Conservation (phyloP, 2,329 filamentous ascomycete species). For the Fusarium sp. region DNA sequence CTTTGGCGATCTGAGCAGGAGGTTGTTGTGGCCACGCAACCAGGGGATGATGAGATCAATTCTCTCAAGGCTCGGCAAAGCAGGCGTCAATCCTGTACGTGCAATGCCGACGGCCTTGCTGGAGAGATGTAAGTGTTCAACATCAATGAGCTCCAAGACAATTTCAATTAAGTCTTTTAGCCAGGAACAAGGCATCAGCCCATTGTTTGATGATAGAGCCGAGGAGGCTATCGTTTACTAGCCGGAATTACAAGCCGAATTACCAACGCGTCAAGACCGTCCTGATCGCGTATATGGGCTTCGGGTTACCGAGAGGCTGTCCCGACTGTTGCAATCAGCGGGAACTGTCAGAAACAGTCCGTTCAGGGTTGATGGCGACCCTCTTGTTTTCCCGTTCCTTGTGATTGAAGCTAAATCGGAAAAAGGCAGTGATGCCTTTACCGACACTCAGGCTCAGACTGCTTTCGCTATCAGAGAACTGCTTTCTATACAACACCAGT, state of each 20-base stretch:
- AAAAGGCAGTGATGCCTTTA: neutral
- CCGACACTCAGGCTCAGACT: neutral
- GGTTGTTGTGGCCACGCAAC: neutral
- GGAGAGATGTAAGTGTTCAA: neutral
- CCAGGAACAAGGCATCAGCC: neutral
- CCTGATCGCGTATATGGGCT: neutral
- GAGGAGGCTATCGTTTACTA: neutral
- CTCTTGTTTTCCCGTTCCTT: neutral
- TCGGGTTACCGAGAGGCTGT: neutral
- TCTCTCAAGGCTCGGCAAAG: neutral
- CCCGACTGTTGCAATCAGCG: neutral
- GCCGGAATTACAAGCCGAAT: neutral
- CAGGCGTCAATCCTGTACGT: neutral
- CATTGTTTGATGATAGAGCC: neutral
- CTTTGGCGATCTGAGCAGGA: conserved; percentile 5
- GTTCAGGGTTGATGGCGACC: neutral
- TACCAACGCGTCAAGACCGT: neutral
- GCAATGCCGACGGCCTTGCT: fast-evolving
- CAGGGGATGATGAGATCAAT: neutral
- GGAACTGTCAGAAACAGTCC: neutral
- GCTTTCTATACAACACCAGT: neutral
- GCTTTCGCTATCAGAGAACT: neutral
- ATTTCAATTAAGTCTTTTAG: neutral
- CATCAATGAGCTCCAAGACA: neutral
- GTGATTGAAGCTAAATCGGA: neutral